Conservation (phyloP, 345 rosid genomes). For the Eucalyptus erythrocorys region DNA sequence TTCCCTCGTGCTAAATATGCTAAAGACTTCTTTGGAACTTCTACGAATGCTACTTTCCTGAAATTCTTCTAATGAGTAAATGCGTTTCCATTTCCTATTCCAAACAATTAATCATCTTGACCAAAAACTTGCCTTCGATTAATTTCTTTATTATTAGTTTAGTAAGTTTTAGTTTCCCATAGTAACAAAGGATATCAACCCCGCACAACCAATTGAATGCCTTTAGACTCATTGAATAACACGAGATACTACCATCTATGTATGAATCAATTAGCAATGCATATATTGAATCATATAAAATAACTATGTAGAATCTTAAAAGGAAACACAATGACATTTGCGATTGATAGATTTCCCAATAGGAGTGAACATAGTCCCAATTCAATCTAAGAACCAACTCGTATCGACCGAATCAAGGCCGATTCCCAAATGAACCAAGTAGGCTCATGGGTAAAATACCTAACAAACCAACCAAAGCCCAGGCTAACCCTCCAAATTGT, state of each 20-base stretch:
- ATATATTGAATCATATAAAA: background rate
- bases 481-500: background rate
- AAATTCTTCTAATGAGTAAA: background rate
- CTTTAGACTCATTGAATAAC: background rate
- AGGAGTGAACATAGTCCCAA: background rate
- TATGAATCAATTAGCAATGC: background rate
- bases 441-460: background rate
- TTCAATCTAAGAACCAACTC: background rate
- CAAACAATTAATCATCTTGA: background rate
- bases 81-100: background rate
- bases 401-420: background rate
- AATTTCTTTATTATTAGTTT: background rate
- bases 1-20: background rate
- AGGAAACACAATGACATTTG: background rate
- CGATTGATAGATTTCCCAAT: fast-evolving
- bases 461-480: background rate
- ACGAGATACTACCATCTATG: no score
- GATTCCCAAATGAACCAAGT: background rate
- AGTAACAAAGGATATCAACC: background rate
- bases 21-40: background rate
- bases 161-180: background rate
- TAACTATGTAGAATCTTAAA: background rate
- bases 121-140: background rate
- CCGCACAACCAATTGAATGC: fast-evolving
- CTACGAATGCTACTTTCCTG: fast-evolving